Evolutionary conservation across 345 rosid species (phyloP), one percentile per base, ranked within the genome.

Genomic region (Gossypium stocksii): DNA sequence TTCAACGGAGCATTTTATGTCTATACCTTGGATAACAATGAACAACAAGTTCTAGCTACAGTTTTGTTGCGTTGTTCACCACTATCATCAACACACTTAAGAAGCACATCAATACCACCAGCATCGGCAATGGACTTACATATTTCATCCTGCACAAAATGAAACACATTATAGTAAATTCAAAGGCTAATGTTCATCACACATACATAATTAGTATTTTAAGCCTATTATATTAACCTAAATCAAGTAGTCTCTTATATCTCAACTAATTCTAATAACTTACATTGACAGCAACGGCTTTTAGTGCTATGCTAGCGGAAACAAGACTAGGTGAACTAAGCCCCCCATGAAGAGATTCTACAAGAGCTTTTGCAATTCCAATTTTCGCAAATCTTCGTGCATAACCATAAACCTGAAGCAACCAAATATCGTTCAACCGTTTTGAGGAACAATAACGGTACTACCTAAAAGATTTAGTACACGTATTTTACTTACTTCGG

Each of bases 271-370:
- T 73, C 48, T 17, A 60, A 48, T 51, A 76, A 78, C 93, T 88
- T 80, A 93, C 98, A 83, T 93, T 95, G 63, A 95, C 97, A 77
- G 96, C 92, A 75, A 93, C 80, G 25, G 94, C 84, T 85, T 89
- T 95, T 74, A 95, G 75, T 12, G 97, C 97, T 64, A 85, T 86
- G 82, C 87, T 80, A 25, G 92, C 92, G 69, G 99, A 91, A 74
- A 90, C 89, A 80, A 93, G 82, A 79, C 92, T 82, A 66, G 89
- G 86, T 14, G 97, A 86, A 74, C 86, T 83, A 80, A 90, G 86
- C 82, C 97, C 97, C 22, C 77, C 85, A 22, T 79, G 87, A 17
- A 95, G 82, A 74, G 94, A 89, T 44, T 87, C 86, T 4, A 87
- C 84, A 73, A 95, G 97, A 74, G 92, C 81, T 82, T 57, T 80